Evolutionary conservation across 805 yeast genomes (phyloP).

Genomic region (Hanseniaspora lachancei): DNA sequence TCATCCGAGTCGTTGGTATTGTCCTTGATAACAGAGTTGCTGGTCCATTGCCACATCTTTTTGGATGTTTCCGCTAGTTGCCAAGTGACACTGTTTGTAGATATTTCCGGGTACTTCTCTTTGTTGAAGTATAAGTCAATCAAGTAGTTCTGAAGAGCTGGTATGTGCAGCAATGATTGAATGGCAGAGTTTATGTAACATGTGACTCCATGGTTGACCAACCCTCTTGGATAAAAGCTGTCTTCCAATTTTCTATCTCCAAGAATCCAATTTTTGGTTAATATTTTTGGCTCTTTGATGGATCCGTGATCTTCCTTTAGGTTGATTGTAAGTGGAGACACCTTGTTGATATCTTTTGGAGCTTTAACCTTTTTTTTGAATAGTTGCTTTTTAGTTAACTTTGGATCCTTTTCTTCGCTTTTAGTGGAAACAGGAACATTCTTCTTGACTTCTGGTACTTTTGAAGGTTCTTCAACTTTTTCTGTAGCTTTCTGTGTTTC

Average conservation of each 20-base stretch:
- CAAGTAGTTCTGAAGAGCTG: constrained; percentile 78
- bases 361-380: constrained; percentile 3
- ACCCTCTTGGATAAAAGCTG: constrained; percentile 48
- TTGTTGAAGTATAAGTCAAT: constrained; percentile 18
- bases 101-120: constrained; percentile 24
- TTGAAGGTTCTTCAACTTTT: constrained; percentile 15
- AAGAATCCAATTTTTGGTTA: constrained; percentile 59
- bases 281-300: constrained; percentile 37
- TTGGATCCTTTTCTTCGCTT: background rate
- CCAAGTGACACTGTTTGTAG: constrained; percentile 47
- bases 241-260: constrained; percentile 26
- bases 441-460: background rate
- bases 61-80: constrained; percentile 54
- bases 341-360: background rate
- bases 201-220: constrained; percentile 85
- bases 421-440: background rate
- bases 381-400: background rate
- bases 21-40: constrained; percentile 19
- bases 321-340: constrained; percentile 18
- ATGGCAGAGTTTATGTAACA: constrained; percentile 94
- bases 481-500: constrained; percentile 3
- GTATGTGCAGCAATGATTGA: constrained; percentile 79
- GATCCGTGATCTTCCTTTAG: constrained; percentile 54
- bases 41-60: constrained; percentile 50
- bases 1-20: background rate